Evolutionary conservation across 305 asterid genomes (phyloP).

Genomic region (Withania somnifera): DNA sequence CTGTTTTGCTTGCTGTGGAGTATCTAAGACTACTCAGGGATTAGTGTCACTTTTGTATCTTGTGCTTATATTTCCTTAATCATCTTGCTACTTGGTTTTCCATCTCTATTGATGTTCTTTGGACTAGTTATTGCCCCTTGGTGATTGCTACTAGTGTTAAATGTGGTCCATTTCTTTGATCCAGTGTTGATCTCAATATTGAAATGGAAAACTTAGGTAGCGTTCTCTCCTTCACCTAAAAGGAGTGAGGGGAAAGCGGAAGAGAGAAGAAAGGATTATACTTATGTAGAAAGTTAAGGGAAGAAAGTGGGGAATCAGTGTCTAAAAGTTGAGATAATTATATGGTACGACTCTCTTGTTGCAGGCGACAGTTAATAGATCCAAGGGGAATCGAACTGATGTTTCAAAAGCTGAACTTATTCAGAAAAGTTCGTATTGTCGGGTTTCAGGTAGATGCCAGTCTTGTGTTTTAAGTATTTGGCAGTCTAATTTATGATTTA

Average conservation of each 20-base stretch:
- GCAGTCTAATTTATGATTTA: background rate
- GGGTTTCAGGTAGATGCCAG: conserved; percentile 57
- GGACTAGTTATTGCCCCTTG: background rate
- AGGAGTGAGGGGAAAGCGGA: background rate
- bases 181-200: background rate
- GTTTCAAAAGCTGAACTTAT: conserved; percentile 70
- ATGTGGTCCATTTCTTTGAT: background rate
- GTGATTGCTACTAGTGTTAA: background rate
- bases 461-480: background rate
- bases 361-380: conserved; percentile 88
- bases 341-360: conserved; percentile 5
- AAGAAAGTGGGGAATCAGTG: background rate
- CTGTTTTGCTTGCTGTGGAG: background rate
- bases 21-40: background rate
- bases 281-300: background rate
- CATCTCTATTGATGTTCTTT: background rate
- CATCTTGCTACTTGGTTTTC: background rate
- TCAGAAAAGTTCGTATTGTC: conserved; percentile 78
- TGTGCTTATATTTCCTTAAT: background rate
- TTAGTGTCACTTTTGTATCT: background rate
- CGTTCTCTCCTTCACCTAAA: background rate
- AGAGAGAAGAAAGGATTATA: background rate
- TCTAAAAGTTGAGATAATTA: background rate
- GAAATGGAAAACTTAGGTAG: background rate
- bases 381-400: conserved; percentile 89